Percentiles rank a stretch among this genome's conserved stretches.
Conservation (phyloP, 2,329 filamentous ascomycete species). For the Diplodia intermedia region DNA sequence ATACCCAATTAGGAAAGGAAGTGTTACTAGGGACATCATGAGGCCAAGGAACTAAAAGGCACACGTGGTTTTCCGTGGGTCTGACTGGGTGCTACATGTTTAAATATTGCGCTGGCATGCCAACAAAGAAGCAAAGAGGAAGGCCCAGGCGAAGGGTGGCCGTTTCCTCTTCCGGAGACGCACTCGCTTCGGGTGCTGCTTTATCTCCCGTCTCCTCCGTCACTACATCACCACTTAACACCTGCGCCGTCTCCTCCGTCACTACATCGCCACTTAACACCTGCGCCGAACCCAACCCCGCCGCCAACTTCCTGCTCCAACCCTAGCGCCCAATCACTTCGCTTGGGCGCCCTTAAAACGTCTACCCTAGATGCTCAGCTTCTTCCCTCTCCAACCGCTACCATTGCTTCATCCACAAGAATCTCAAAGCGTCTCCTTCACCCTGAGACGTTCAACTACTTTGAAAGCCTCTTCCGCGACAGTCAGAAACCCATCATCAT, state of each 20-base stretch:
- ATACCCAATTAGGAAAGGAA: slow-evolving; percentile 6
- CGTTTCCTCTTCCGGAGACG: slow-evolving; percentile 21
- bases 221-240: background rate
- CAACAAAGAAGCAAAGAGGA: slow-evolving; percentile 17
- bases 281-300: background rate
- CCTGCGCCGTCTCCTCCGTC: background rate
- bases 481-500: background rate
- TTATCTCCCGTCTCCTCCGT: background rate
- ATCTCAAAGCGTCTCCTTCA: background rate
- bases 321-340: background rate
- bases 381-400: background rate
- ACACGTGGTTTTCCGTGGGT: background rate
- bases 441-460: background rate
- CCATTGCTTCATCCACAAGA: background rate
- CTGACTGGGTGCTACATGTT: background rate
- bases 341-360: background rate
- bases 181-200: background rate
- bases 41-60: background rate
- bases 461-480: background rate
- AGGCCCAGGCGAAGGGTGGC: background rate
- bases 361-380: background rate
- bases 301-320: background rate
- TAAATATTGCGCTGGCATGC: slow-evolving; percentile 7
- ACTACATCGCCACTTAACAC: background rate
- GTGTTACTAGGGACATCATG: background rate